Base-by-base conservation (phyloP, 768 basidiomycete genomes). In the Mycena amicta region DNA sequence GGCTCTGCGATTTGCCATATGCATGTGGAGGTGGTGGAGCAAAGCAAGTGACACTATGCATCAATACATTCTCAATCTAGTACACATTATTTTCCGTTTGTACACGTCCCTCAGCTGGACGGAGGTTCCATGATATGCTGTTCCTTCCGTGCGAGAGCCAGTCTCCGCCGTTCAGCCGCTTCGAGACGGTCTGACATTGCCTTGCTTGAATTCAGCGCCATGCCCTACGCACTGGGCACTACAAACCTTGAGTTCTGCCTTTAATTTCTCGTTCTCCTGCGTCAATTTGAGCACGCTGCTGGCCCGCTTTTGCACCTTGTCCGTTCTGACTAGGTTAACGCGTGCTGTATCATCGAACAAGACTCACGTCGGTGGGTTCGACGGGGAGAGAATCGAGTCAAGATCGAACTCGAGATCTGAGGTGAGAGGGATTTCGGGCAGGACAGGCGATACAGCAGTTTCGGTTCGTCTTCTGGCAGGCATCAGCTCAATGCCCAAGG, bases 241-340 rank as follows among this genome's bases (percentile, higher is more conserved):
- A 56, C 52, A 27, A 16, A 63, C 62, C 58, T 60, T 84, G 67
- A 93, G 80, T 72, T 91, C 85, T 50, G 81, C 86, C 72, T 88
- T 86, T 59, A 93, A 75, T 71, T 86, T 88, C 71, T 89, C 87
- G 70, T 92, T 88, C 78, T 93, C 90, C 74, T 88, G 80, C 22
- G 87, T 80, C 31, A 93, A 77, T 67, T 88, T 90, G 68, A 89
- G 70, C 57, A 92, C 88, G 71, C 88, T 91, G 66, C 87, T 89
- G 40, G 84, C 86, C 60, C 90, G 85, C 73, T 91, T 92, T 69
- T 89, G 77, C 27, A 82, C 74, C 71, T 80, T 82, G 54, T 75
- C 77, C 47, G 75, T 67, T 65, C 82, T 82, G 22, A 5, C 22
- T 37, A 37, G 8, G 13, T 45, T 8, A 45, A 8, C 43, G 22